These are phyloP conservation scores for Euphorbia schlechtendalii DNA, from an alignment of 441 rosid genomes.

Conservation along the genomic window DNA sequence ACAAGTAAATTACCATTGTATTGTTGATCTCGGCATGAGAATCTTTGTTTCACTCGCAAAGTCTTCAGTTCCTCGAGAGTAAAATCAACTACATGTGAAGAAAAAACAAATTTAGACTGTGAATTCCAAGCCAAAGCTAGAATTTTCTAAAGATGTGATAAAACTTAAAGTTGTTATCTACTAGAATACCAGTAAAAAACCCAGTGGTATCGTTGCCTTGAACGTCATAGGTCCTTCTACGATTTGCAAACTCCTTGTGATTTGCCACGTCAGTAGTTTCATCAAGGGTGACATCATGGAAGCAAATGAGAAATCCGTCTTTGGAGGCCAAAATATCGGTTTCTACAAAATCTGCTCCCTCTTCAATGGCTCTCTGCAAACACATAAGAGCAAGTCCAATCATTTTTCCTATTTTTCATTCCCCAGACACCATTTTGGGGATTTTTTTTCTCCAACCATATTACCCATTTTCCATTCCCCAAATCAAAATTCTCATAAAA, in stretches of 20 bases:
- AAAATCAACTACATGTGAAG: conserved; percentile 67
- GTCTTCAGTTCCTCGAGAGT: conserved; percentile 62
- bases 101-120: too few species aligned
- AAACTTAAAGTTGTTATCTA: too few species aligned
- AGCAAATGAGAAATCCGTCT: conserved; percentile 84
- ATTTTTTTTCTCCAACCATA: too few species aligned
- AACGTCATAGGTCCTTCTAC: conserved; percentile 73
- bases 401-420: too few species aligned
- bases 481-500: too few species aligned
- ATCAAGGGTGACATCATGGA: conserved; percentile 80
- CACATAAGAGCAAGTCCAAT: too few species aligned
- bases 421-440: too few species aligned
- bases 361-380: conserved; percentile 94
- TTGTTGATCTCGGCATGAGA: conserved; percentile 69
- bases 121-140: too few species aligned
- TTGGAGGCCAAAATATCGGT: conserved; percentile 71
- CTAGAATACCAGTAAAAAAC: conserved; percentile 73
- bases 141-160: too few species aligned
- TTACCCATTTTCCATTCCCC: too few species aligned
- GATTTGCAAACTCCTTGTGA: conserved; percentile 72
- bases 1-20: conserved; percentile 64
- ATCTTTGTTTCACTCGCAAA: conserved; percentile 71
- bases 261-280: conserved; percentile 59
- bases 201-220: conserved; percentile 70
- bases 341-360: conserved; percentile 94